Conservation (phyloP, 208 protist species). For the Blechomonas ayalai region DNA sequence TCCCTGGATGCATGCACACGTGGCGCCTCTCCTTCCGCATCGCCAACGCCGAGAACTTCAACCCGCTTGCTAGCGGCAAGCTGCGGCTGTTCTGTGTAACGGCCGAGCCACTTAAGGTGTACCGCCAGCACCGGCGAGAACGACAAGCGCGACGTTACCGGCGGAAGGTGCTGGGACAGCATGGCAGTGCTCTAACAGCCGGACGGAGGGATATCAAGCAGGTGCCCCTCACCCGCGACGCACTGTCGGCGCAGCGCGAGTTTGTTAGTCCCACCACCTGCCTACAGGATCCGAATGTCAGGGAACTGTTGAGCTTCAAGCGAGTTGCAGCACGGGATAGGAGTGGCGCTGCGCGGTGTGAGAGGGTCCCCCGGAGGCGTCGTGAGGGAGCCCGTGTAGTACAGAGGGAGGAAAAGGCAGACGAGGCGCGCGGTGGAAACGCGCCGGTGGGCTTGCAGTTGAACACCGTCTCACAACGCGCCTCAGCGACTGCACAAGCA, state of each 20-base stretch:
- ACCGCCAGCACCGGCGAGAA: constrained; percentile 8
- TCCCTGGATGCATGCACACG: constrained; percentile 17
- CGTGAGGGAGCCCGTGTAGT: no score
- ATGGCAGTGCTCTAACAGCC: not conserved
- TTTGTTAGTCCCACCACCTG: constrained; percentile 4
- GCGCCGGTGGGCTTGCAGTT: no score
- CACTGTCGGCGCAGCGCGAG: not conserved
- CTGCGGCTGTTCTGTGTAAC: constrained; percentile 70
- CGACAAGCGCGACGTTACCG: not conserved
- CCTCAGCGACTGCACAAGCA: no score
- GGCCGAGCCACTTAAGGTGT: constrained; percentile 40
- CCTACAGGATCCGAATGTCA: constrained; percentile 11
- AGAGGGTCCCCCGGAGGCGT: no score
- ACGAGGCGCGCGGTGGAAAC: no score
- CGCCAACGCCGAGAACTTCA: constrained; percentile 58
- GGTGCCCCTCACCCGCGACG: not conserved
- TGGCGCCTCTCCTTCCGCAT: constrained; percentile 73
- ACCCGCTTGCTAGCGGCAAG: constrained; percentile 43
- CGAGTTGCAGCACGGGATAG: no score
- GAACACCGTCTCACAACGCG: no score
- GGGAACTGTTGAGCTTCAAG: constrained; percentile 11
- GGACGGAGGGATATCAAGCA: not conserved
- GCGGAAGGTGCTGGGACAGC: not conserved
- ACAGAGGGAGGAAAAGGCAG: no score
- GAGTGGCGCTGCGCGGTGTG: no score